Percentiles rank a stretch among this genome's conserved stretches.
Conservation (phyloP, 192 early-diverging fungal genomes). For the Chytriomyces hyalinus region DNA sequence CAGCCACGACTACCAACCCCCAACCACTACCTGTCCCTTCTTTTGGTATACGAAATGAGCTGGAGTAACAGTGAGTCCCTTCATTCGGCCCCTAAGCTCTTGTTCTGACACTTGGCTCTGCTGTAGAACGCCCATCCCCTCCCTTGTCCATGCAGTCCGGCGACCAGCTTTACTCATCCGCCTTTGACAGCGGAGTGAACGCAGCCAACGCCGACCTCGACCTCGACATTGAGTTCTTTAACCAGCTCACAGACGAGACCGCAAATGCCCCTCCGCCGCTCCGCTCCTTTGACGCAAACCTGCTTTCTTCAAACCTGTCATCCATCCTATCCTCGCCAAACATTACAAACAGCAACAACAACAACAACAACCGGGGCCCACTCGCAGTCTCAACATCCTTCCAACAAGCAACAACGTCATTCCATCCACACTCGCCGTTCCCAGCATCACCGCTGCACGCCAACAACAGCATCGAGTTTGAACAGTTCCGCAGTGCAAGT, state of each 20-base stretch:
- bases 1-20: too few species aligned
- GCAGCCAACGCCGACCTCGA: not conserved
- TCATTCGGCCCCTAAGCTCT: too few species aligned
- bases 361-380: not conserved
- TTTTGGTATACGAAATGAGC: too few species aligned
- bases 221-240: constrained; percentile 10
- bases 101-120: too few species aligned
- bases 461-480: not conserved
- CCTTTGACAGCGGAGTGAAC: constrained; percentile 15
- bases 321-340: not conserved
- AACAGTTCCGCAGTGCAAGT: not conserved
- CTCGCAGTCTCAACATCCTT: not conserved
- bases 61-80: too few species aligned
- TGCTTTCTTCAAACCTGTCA: not conserved
- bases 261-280: not conserved
- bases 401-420: not conserved
- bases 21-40: too few species aligned
- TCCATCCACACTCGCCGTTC: not conserved
- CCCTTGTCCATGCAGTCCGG: too few species aligned
- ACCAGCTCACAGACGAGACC: not conserved
- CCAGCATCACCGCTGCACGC: not conserved
- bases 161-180: not conserved
- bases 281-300: not conserved
- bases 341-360: not conserved
- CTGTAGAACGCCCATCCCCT: too few species aligned